phyloP scores from a whole-genome alignment of 345 rosid species.

The Moricandia moricandioides region DNA sequence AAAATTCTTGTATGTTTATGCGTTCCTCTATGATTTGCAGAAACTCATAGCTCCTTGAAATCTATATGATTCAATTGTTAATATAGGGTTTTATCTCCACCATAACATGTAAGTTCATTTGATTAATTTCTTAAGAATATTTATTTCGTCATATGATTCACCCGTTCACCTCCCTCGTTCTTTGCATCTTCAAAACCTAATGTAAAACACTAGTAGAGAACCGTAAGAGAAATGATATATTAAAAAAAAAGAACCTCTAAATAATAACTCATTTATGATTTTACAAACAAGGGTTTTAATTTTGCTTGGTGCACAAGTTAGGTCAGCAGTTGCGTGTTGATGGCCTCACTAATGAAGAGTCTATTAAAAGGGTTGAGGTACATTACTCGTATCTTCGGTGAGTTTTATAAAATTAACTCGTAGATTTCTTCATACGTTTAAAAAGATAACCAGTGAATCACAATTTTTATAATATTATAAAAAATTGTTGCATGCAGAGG shows the following conservation, averaged over 20 bases:
- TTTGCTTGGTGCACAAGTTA: constrained; percentile 20
- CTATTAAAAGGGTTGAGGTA: not conserved
- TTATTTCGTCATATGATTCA: constrained; percentile 9
- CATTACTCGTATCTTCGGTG: not conserved
- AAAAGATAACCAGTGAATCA: not conserved
- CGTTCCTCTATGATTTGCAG: constrained; percentile 9
- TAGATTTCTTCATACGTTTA: not conserved
- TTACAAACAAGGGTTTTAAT: not conserved
- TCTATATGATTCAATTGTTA: constrained; percentile 3
- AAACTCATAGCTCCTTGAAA: constrained; percentile 9
- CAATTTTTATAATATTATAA: not conserved
- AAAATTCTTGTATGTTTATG: not conserved
- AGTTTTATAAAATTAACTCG: not conserved
- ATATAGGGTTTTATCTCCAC: no score
- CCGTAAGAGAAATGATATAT: not conserved
- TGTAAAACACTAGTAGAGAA: not conserved
- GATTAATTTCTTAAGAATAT: not conserved
- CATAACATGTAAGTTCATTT: constrained; percentile 31
- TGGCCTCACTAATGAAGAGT: constrained; percentile 14
- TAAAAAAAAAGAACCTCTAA: not conserved
- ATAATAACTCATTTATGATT: not conserved
- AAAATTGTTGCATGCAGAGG: constrained; percentile 49
- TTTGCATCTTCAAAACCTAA: not conserved
- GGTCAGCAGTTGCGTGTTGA: constrained; percentile 26
- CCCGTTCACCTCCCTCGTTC: not conserved